A percentile compares a stretch with the other conserved stretches of the same genome.
Evolutionary conservation across 2,329 filamentous ascomycete species (phyloP).

Genomic region (Lachnellula hyalina): DNA sequence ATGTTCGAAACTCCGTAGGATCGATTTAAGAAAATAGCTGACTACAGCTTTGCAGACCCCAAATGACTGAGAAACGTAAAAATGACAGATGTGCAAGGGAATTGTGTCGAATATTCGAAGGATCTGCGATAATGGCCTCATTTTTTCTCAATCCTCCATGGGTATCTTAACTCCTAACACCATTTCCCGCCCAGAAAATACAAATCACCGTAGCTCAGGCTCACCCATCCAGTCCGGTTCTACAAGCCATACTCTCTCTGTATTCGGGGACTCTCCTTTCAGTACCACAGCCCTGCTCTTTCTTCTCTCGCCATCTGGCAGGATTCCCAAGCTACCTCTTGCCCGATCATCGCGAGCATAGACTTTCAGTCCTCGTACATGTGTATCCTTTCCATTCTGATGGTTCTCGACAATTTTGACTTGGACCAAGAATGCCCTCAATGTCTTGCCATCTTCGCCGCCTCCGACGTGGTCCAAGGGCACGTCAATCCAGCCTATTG

Average conservation of each 20-base stretch:
- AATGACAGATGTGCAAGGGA: too few species aligned
- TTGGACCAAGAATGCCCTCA: conserved; percentile 85
- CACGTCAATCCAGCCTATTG: conserved; percentile 87
- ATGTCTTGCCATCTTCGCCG: conserved; percentile 61
- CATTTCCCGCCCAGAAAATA: neutral
- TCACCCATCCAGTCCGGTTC: conserved; percentile 33
- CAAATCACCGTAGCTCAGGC: conserved; percentile 27
- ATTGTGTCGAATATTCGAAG: too few species aligned
- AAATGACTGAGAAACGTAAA: too few species aligned
- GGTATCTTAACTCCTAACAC: conserved; percentile 22
- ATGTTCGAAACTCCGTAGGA: too few species aligned
- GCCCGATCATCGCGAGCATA: conserved; percentile 45
- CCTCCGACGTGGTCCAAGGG: conserved; percentile 57
- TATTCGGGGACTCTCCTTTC: conserved; percentile 6
- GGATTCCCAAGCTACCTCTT: conserved; percentile 12
- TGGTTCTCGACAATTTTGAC: conserved; percentile 93
- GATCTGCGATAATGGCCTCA: neutral
- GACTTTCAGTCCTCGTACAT: conserved; percentile 87
- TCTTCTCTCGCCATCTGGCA: conserved; percentile 9
- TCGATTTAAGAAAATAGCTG: too few species aligned
- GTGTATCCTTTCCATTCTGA: conserved; percentile 99
- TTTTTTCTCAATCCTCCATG: neutral
- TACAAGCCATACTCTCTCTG: conserved; percentile 18
- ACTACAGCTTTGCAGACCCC: too few species aligned
- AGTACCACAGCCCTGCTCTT: neutral